Evolutionary conservation across 2,329 filamentous ascomycete species (phyloP).

Genomic region (Lojkania enalia): DNA sequence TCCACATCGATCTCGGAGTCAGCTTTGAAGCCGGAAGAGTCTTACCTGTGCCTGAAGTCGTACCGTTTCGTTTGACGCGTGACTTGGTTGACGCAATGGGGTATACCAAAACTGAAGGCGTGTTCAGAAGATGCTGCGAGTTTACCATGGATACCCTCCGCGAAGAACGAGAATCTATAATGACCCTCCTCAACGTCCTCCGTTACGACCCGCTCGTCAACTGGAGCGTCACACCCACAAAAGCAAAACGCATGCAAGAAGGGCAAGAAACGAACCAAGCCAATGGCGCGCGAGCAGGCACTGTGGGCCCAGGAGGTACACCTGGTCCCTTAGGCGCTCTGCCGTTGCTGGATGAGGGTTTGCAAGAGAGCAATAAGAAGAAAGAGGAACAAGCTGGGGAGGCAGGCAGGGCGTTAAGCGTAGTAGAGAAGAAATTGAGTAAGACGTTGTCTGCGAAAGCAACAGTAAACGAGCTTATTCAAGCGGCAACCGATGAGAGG

Average conservation of each 20-base stretch:
- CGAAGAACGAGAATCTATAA: constrained; percentile 95
- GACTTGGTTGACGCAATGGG: constrained; percentile 98
- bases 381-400: constrained; percentile 68
- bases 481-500: constrained; percentile 88
- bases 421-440: constrained; percentile 93
- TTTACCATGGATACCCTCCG: constrained; percentile 93
- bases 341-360: constrained; percentile 22
- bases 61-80: constrained; percentile 90
- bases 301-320: constrained; percentile 31
- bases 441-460: constrained; percentile 93
- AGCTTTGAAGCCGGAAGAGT: constrained; percentile 96
- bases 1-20: constrained; percentile 96
- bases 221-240: constrained; percentile 81
- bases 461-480: constrained; percentile 95
- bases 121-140: constrained; percentile 97
- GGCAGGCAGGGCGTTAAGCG: constrained; percentile 86
- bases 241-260: constrained; percentile 69
- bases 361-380: constrained; percentile 39
- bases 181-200: constrained; percentile 96
- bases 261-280: constrained; percentile 58
- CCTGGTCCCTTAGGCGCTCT: constrained; percentile 29
- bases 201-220: constrained; percentile 97
- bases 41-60: constrained; percentile 91
- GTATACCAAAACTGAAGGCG: constrained; percentile 89
- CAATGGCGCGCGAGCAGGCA: constrained; percentile 36